Evolutionary conservation across 345 rosid genomes (phyloP).

Genomic region (Bruguiera sexangula): DNA sequence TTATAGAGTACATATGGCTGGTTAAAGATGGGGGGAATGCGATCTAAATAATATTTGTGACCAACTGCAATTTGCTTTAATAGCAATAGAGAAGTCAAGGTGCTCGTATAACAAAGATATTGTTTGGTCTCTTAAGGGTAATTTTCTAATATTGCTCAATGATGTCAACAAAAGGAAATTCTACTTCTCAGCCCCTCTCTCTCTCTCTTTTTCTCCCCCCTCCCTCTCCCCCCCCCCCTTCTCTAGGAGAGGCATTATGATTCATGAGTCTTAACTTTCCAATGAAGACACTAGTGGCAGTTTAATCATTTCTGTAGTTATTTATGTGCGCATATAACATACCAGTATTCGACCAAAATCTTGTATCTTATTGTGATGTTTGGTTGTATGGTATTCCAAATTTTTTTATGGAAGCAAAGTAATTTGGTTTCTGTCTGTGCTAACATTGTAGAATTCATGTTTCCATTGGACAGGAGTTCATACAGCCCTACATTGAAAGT

Average conservation of each 20-base stretch:
- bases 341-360: too few species aligned
- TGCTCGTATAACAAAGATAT: background rate
- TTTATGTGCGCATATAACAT: too few species aligned
- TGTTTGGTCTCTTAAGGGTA: background rate
- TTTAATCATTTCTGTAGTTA: too few species aligned
- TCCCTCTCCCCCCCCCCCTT: too few species aligned
- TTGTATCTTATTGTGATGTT: too few species aligned
- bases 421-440: background rate
- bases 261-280: too few species aligned
- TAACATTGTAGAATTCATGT: background rate
- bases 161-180: too few species aligned
- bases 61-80: background rate
- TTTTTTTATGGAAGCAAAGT: background rate
- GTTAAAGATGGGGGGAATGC: background rate
- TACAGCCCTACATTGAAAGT: slow-evolving; percentile 66
- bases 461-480: slow-evolving; percentile 52
- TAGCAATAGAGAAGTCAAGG: background rate
- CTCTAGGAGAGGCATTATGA: too few species aligned
- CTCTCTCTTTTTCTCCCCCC: too few species aligned
- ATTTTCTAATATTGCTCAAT: background rate
- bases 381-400: background rate
- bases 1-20: background rate
- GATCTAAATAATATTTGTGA: background rate
- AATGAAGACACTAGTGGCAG: too few species aligned
- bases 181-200: too few species aligned